Evolutionary conservation across 768 basidiomycete species (phyloP), one percentile per base, ranked within the genome.

Genomic region (Russula sp.): DNA sequence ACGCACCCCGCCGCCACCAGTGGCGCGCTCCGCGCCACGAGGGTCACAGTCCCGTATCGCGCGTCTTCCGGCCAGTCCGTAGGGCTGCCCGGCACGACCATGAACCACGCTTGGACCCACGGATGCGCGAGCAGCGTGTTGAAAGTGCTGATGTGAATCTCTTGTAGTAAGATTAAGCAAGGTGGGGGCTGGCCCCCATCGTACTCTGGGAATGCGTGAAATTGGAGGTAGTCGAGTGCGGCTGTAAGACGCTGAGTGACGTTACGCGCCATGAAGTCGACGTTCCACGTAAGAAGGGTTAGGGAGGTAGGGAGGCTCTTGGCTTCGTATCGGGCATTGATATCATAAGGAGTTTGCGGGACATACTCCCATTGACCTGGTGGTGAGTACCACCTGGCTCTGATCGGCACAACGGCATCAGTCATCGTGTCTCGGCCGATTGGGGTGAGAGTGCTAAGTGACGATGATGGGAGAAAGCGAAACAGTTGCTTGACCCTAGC

Each of bases 201-300:
- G 63, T 75, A 72, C 69, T 80, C 81, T 51, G 69, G 66, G 64
- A 89, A 77, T 4, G 84, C 77, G 3, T 80, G 76, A 38, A 73
- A 70, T 68, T 81, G 79, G 64, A 90, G 76, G 69, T 88, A 77
- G 14, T 78, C 73, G 59, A 90, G 74, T 18, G 78, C 78, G 3
- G 76, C 71, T 0, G 59, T 63, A 38, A 86, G 74, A 7, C 88
- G 82, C 59, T 75, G 74, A 46, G 73, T 73, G 10, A 68, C 69
- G 43, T 75, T 66, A 0, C 69, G 65, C 16, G 73, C 72, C 43
- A 69, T 65, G 69, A 80, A 83, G 68, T 86, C 81, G 57, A 90
- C 67, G 71, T 91, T 90, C 88, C 88, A 91, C 34, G 86, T 83
- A 63, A 90, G 70, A 52, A 91, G 70, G 59, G 76, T 76, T 52